Conservation (phyloP, 148 eudicot species). For the Suaeda aralocaspica region DNA sequence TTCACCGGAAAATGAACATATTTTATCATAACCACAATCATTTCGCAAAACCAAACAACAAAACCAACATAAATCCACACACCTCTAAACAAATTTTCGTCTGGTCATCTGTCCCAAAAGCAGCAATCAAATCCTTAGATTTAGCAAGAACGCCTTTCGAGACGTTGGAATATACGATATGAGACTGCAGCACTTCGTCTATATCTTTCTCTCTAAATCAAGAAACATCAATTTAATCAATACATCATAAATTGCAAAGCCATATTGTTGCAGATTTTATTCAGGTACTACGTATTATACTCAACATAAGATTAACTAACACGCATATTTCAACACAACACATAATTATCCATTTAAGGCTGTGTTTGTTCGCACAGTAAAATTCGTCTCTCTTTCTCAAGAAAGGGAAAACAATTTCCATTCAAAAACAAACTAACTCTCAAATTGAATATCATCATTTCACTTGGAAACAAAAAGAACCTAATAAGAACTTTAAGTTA, state of each 20-base stretch:
- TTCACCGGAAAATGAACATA: neutral
- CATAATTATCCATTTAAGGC: too few species aligned
- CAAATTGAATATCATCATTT: too few species aligned
- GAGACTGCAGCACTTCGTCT: slow-evolving; percentile 98
- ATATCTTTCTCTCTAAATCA: slow-evolving; percentile 77
- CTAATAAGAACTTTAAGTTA: too few species aligned
- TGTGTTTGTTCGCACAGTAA: too few species aligned
- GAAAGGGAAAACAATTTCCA: too few species aligned
- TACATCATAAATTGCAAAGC: neutral
- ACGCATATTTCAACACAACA: too few species aligned
- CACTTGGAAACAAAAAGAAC: too few species aligned
- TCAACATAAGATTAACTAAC: too few species aligned
- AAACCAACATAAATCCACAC: neutral
- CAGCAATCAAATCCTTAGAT: slow-evolving; percentile 70
- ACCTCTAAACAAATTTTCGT: slow-evolving; percentile 90
- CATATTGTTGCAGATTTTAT: too few species aligned
- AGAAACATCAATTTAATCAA: neutral
- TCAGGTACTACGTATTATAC: too few species aligned
- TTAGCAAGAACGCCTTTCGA: slow-evolving; percentile 90
- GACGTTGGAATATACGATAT: slow-evolving; percentile 87
- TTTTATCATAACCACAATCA: neutral
- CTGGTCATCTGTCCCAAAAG: slow-evolving; percentile 88
- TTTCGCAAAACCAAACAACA: neutral
- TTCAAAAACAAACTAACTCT: too few species aligned
- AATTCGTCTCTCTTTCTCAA: too few species aligned